Evolutionary conservation across 2,329 filamentous ascomycete species (phyloP).

Genomic region (Pezicula carpinea): DNA sequence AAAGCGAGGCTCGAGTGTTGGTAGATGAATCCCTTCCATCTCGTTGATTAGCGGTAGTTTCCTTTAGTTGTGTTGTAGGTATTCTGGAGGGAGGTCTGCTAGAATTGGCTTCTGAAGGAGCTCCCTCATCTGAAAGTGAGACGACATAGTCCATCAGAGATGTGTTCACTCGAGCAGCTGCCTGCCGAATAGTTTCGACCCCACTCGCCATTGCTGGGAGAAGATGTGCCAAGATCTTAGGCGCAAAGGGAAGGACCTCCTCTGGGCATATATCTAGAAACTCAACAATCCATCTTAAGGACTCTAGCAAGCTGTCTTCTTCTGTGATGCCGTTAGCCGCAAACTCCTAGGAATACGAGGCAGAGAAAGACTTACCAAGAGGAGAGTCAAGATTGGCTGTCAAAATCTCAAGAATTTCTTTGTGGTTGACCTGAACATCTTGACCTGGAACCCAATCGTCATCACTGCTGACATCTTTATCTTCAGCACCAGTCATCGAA

Average conservation of each 20-base stretch:
- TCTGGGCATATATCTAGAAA: constrained; percentile 97
- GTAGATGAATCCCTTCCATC: constrained; percentile 27
- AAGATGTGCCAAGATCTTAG: constrained; percentile 84
- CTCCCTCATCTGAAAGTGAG: constrained; percentile 68
- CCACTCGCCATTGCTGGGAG: constrained; percentile 91
- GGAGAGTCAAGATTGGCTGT: constrained; percentile 84
- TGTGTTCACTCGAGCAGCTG: constrained; percentile 83
- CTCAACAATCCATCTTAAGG: constrained; percentile 89
- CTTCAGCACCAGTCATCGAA: constrained; percentile 51
- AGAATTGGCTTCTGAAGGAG: constrained; percentile 34
- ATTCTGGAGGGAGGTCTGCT: constrained; percentile 34
- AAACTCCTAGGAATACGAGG: background rate
- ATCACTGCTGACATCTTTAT: constrained; percentile 62
- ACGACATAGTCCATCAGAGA: constrained; percentile 94
- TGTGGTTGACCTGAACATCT: constrained; percentile 91
- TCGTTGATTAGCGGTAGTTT: constrained; percentile 21
- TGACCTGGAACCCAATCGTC: constrained; percentile 97
- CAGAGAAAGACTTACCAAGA: constrained; percentile 48
- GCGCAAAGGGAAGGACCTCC: constrained; percentile 92
- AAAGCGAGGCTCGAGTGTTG: constrained; percentile 31
- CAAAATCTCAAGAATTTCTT: constrained; percentile 85
- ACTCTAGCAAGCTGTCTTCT: constrained; percentile 87
- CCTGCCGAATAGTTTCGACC: constrained; percentile 82
- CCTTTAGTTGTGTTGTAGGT: constrained; percentile 34
- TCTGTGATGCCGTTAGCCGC: constrained; percentile 44